Evolutionary conservation across 2,329 filamentous ascomycete genomes (phyloP).

Genomic region (Setomelanomma holmii): DNA sequence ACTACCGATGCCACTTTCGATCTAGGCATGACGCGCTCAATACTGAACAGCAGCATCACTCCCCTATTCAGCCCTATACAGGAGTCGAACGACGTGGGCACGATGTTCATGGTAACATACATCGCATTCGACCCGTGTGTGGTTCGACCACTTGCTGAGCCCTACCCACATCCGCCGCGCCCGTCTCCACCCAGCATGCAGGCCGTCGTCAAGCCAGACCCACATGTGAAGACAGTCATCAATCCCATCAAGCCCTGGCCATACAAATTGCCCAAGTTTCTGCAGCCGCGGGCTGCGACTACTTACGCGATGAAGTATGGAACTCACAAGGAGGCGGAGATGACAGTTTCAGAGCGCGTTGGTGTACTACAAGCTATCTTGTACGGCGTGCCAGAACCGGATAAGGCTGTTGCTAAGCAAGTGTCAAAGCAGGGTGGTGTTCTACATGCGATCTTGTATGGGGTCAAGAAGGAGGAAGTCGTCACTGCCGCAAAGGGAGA

Average conservation of each 20-base stretch:
- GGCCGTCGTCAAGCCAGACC: background rate
- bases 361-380: conserved; percentile 18
- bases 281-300: conserved; percentile 17
- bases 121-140: too few species aligned
- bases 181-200: background rate
- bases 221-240: background rate
- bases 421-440: background rate
- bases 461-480: background rate
- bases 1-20: conserved; percentile 9
- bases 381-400: conserved; percentile 20
- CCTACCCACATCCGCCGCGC: background rate
- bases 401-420: too few species aligned
- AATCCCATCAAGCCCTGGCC: conserved; percentile 10
- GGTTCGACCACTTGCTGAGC: too few species aligned
- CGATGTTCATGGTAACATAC: too few species aligned
- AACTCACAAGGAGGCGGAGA: background rate
- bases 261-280: conserved; percentile 12
- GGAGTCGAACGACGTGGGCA: background rate
- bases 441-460: conserved; percentile 1
- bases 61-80: too few species aligned
- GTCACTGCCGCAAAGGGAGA: background rate
- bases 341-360: background rate
- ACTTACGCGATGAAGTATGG: conserved; percentile 15
- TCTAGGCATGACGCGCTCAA: background rate
- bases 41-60: background rate